These are phyloP conservation scores for Deinandra increscens DNA, from an alignment of 129 eudicot species.

Conservation along the genomic window DNA sequence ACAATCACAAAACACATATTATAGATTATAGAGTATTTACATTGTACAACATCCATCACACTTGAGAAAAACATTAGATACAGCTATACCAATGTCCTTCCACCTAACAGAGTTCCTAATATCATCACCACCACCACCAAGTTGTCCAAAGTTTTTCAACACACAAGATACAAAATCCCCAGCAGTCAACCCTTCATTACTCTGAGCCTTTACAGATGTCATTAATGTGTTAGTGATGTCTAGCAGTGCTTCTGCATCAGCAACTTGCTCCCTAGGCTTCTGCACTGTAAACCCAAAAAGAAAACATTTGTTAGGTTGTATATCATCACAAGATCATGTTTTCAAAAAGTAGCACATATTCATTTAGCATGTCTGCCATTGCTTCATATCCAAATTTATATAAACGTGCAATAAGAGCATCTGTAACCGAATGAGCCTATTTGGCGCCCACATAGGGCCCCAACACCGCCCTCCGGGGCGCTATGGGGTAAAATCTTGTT, in stretches of 20 bases:
- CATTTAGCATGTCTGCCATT: neutral
- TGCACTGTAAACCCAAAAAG: constrained; percentile 44
- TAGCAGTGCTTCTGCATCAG: constrained; percentile 93
- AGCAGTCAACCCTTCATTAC: constrained; percentile 74
- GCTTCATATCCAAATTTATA: neutral
- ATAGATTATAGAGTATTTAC: constrained; percentile 28
- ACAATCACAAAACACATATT: neutral
- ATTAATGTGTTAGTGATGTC: constrained; percentile 77
- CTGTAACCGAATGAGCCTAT: neutral
- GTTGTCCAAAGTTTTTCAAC: constrained; percentile 57
- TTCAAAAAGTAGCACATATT: neutral
- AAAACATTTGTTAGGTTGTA: neutral
- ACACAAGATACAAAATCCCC: constrained; percentile 63
- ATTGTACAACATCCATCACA: constrained; percentile 78
- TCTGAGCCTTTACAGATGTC: constrained; percentile 75
- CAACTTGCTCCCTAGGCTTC: constrained; percentile 96
- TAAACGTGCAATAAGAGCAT: neutral
- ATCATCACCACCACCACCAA: constrained; percentile 46
- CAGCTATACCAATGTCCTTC: constrained; percentile 66
- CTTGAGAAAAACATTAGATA: constrained; percentile 58
- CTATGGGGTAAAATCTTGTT: no score
- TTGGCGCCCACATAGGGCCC: no score
- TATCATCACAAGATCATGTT: neutral
- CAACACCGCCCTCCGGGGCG: no score
- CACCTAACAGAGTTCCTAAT: constrained; percentile 53